Evolutionary conservation across 192 early-diverging fungal genomes (phyloP).

Genomic region (Endogone sp.): DNA sequence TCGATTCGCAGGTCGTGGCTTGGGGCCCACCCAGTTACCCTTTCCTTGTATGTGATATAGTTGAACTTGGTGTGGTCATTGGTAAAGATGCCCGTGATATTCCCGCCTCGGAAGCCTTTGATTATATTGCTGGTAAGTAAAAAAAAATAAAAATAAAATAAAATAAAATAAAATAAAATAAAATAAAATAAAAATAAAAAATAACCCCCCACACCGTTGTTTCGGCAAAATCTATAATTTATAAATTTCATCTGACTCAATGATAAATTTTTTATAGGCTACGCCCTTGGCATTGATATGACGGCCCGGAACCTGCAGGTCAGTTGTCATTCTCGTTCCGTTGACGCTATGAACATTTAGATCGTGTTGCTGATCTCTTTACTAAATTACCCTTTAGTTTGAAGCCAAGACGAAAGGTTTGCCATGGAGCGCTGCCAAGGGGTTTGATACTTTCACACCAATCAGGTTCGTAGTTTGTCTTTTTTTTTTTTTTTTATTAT

Average conservation of each 20-base stretch:
- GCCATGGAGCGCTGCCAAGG: slow-evolving; percentile 93
- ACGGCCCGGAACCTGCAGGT: slow-evolving; percentile 85
- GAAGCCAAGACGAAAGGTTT: slow-evolving; percentile 76
- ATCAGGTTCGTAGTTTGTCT: slow-evolving; percentile 47
- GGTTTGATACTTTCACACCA: slow-evolving; percentile 95
- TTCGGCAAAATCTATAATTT: too few species aligned
- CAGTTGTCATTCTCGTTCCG: neutral
- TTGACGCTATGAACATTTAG: slow-evolving; percentile 1
- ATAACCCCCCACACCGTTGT: too few species aligned
- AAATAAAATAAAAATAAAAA: too few species aligned
- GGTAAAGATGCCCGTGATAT: slow-evolving; percentile 77
- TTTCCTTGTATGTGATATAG: slow-evolving; percentile 22
- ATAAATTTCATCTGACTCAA: too few species aligned
- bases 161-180: too few species aligned
- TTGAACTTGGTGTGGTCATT: slow-evolving; percentile 93
- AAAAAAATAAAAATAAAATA: too few species aligned
- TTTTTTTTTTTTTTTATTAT: slow-evolving; percentile 1
- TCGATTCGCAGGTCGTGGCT: too few species aligned
- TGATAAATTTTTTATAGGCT: slow-evolving; percentile 36
- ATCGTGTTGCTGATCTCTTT: slow-evolving; percentile 1
- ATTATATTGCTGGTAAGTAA: slow-evolving; percentile 55
- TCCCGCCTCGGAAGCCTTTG: slow-evolving; percentile 48
- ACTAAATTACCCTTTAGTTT: slow-evolving; percentile 46
- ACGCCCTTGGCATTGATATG: slow-evolving; percentile 87
- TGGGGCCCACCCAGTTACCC: too few species aligned